Evolutionary conservation across 2,329 filamentous ascomycete genomes (phyloP), one percentile per base, ranked within the genome.

Genomic region (Fusarium duplospermum): DNA sequence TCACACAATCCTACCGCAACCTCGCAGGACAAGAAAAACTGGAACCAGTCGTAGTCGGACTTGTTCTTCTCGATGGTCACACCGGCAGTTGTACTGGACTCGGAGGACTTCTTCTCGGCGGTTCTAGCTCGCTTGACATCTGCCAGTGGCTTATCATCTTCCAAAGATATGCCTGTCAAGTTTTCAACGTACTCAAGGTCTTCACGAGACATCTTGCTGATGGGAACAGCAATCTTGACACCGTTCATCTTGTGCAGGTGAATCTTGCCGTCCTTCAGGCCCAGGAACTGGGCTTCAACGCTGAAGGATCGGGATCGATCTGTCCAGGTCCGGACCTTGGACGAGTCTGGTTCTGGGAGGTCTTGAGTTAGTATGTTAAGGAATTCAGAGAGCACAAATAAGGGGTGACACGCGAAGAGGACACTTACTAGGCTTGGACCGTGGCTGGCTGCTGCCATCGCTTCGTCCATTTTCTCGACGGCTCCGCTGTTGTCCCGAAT

Each of bases 201-300:
- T 79, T 96, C 93, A 47, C 95, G 88, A 1, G 96, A 97, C 96
- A 99, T 99, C 82, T 99, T 99, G 42, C 91, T 87, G 31, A 98
- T 91, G 3, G 96, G 96, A 5, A 99, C 96, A 10, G 96, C 96
- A 83, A 99, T 99, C 84, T 98, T 98, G 78, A 99, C 95, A 40
- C 96, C 96, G 81, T 99, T 99, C 84, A 94, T 89, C 86, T 99
- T 99, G 86, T 99, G 96, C 24, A 99, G 87, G 83, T 99, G 97
- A 75, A 99, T 97, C 83, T 98, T 98, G 73, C 95, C 94, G 81
- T 98, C 96, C 81, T 94, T 94, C 62, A 98, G 89, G 31, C 95
- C 96, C 61, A 99, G 90, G 80, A 98, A 99, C 81, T 99, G 94
- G 18, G 96, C 96, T 76, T 98, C 96, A 64, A 99, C 96, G 77